Evolutionary conservation across 305 asterid species (phyloP), one percentile per base, ranked within the genome.

Genomic region (Fraxinus platypoda): DNA sequence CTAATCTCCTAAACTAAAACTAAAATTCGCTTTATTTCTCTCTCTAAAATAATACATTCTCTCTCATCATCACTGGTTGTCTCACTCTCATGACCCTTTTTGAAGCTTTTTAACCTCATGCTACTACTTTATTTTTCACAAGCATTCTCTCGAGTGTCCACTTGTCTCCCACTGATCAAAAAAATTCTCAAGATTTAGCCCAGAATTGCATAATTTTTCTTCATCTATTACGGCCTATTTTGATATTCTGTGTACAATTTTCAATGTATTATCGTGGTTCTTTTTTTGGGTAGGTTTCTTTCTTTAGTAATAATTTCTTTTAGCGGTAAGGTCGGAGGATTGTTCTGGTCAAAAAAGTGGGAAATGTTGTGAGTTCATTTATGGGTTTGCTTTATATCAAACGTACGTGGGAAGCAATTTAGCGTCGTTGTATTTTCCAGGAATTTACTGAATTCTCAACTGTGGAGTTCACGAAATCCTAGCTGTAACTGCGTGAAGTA

Each of bases 331-430:
- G 76, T 31, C 43, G 79, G 88, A 80, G 76, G 81, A 79, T 89
- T 89, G 87, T 85, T 83, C 88, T 85, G 87, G 90, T 87, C 81
- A 83, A 92, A 87, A 91, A 89, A 84, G 92, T 74, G 84, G 79
- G 80, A 86, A 85, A 78, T 87, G 91, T 82, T 83, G 91, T 85
- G 97, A 86, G 81, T 87, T 86, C 88, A 92, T 91, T 90, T 85
- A 90, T 87, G 90, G 88, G 80, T 76, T 78, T 88, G 88, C 91
- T 89, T 93, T 92, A 87, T 35, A 76, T 89, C 78, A 91, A 90
- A 87, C 98, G 97, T 95, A 92, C 88, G 77, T 84, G 89, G 90
- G 94, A 95, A 94, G 97, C 95, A 90, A 94, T 88, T 88, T 75
- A 66, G 57, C 21, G 62, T 72, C 85, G 85, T 81, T 90, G 86